phyloP scores from a whole-genome alignment of 352 stramenopile species.

The Phytopythium aichiense region DNA sequence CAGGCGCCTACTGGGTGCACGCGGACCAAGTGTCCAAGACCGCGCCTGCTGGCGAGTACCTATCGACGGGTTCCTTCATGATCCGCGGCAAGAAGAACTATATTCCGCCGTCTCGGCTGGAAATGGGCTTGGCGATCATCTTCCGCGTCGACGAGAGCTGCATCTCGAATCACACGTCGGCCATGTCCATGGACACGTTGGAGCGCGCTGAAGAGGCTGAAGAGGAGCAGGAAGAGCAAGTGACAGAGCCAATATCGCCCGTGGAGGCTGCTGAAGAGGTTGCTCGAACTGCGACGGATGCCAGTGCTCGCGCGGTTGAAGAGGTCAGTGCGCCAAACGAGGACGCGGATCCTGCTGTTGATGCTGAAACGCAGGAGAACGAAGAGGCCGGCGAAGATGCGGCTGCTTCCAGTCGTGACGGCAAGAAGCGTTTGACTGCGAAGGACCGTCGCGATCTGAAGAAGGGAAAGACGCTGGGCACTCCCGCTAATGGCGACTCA shows the following conservation, averaged over 20 bases:
- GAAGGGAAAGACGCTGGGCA: constrained; percentile 37
- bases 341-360: constrained; percentile 2
- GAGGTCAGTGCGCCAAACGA: neutral
- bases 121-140: constrained; percentile 90
- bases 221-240: constrained; percentile 8
- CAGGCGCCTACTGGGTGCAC: constrained; percentile 96
- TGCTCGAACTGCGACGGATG: neutral
- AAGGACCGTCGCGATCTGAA: constrained; percentile 82
- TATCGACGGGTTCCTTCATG: constrained; percentile 97
- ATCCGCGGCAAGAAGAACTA: constrained; percentile 95
- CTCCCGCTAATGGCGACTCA: neutral
- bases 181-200: constrained; percentile 14
- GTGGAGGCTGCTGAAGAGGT: constrained; percentile 10
- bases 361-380: constrained; percentile 6
- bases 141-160: constrained; percentile 89
- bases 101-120: constrained; percentile 83
- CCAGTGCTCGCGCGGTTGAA: neutral
- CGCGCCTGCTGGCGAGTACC: constrained; percentile 94
- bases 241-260: neutral
- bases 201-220: constrained; percentile 10
- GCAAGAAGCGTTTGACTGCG: constrained; percentile 57
- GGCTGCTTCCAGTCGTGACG: constrained; percentile 14
- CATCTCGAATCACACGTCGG: constrained; percentile 48
- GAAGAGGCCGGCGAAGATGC: constrained; percentile 6
- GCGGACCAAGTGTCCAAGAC: constrained; percentile 98